Evolutionary conservation across 495 filamentous ascomycete species (phyloP).

Genomic region (Evernia prunastri): DNA sequence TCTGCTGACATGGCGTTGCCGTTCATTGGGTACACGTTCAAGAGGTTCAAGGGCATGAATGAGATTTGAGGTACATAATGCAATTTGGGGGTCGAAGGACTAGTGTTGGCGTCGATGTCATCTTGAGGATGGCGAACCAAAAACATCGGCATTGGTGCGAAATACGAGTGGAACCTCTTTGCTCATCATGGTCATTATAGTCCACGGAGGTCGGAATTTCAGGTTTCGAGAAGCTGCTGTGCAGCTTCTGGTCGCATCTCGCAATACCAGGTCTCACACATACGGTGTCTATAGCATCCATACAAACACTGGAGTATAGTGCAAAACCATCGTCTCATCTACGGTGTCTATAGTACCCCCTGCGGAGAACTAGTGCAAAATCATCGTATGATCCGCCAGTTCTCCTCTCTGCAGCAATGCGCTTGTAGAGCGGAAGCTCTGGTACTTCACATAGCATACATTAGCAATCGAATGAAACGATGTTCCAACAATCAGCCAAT

Average conservation of each 20-base stretch:
- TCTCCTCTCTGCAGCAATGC: not conserved
- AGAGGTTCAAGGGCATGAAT: slow-evolving; percentile 68
- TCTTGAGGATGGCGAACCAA: not conserved
- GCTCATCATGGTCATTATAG: not conserved
- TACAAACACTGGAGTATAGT: not conserved
- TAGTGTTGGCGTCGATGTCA: not conserved
- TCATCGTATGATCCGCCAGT: not conserved
- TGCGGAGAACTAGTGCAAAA: not conserved
- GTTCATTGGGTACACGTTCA: slow-evolving; percentile 98
- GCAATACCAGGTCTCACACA: not conserved
- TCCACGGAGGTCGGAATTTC: not conserved
- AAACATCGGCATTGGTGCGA: not conserved
- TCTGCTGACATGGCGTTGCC: slow-evolving; percentile 85
- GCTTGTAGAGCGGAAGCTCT: slow-evolving; percentile 1
- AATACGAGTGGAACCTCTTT: not conserved
- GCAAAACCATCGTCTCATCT: not conserved
- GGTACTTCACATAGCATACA: slow-evolving; percentile 3
- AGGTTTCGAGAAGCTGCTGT: slow-evolving; percentile 5
- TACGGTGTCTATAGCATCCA: not conserved
- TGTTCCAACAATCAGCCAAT: too few relatives aligned
- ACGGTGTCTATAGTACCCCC: not conserved
- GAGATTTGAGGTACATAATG: not conserved
- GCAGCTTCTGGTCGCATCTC: slow-evolving; percentile 5
- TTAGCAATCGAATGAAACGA: not conserved
- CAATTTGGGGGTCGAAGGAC: not conserved